Evolutionary conservation across 352 stramenopile species (phyloP).

Genomic region (Phytophthora colocasiae): DNA sequence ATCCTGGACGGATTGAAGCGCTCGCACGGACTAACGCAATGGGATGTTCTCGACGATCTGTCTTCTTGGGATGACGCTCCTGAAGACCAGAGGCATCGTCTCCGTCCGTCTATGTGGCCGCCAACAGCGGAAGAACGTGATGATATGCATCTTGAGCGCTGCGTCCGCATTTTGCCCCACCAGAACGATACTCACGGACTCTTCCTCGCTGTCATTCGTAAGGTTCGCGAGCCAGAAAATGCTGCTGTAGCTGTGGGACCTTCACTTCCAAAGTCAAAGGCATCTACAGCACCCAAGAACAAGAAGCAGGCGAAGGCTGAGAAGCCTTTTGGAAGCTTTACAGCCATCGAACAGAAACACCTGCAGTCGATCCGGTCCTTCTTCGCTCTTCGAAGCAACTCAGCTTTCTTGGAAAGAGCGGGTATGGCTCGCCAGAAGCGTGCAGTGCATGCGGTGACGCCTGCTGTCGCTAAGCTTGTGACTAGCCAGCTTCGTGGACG

Average conservation of each 20-base stretch:
- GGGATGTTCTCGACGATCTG: constrained; percentile 74
- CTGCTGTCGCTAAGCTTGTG: constrained; percentile 57
- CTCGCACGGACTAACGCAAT: constrained; percentile 48
- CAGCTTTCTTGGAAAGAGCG: constrained; percentile 63
- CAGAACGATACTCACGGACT: constrained; percentile 98
- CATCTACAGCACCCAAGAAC: constrained; percentile 24
- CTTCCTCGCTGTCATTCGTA: constrained; percentile 97
- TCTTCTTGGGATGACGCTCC: constrained; percentile 58
- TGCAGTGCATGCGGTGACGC: constrained; percentile 72
- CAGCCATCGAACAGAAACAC: constrained; percentile 48
- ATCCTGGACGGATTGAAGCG: constrained; percentile 50
- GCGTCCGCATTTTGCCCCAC: constrained; percentile 96
- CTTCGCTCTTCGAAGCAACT: constrained; percentile 49
- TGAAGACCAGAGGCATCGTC: constrained; percentile 57
- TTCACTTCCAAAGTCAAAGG: constrained; percentile 30
- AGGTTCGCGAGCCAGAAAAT: constrained; percentile 39
- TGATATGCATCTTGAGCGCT: constrained; percentile 88
- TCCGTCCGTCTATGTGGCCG: constrained; percentile 88
- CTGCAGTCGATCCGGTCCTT: constrained; percentile 47
- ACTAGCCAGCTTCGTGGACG: constrained; percentile 46
- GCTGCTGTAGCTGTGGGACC: constrained; percentile 45
- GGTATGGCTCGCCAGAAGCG: constrained; percentile 72
- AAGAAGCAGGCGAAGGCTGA: constrained; percentile 65
- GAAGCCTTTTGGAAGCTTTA: constrained; percentile 77
- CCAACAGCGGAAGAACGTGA: constrained; percentile 59